Conservation (phyloP, 2,329 filamentous ascomycete genomes). For the Nannizziopsis barbatae region DNA sequence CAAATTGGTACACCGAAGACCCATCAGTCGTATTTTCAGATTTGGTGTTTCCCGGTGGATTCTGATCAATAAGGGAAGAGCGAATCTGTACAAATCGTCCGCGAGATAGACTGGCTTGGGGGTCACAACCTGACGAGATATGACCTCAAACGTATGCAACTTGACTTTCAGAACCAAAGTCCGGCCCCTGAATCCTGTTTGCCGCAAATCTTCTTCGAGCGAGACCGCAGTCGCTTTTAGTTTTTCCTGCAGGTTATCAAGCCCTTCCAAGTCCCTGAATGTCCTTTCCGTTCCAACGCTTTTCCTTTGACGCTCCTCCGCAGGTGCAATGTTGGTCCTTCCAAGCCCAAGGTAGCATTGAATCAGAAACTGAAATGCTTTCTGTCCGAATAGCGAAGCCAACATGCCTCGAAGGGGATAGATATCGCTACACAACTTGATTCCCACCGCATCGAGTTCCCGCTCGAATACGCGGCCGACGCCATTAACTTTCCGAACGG, state of each 20-base stretch:
- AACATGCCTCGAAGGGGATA: constrained; percentile 64
- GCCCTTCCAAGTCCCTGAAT: constrained; percentile 66
- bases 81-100: constrained; percentile 71
- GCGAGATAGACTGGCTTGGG: constrained; percentile 61
- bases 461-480: constrained; percentile 90
- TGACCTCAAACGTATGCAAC: constrained; percentile 83
- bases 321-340: constrained; percentile 70
- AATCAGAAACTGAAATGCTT: constrained; percentile 77
- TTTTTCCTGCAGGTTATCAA: constrained; percentile 59
- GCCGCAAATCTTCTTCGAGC: constrained; percentile 70
- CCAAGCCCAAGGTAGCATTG: constrained; percentile 77
- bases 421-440: constrained; percentile 82
- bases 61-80: constrained; percentile 72
- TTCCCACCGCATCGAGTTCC: constrained; percentile 74
- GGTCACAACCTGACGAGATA: constrained; percentile 67
- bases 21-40: constrained; percentile 75
- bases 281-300: constrained; percentile 90
- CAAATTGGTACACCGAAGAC: constrained; percentile 75
- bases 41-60: constrained; percentile 71
- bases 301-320: constrained; percentile 82
- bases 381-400: constrained; percentile 74
- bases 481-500: constrained; percentile 85
- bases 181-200: constrained; percentile 75
- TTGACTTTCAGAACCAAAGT: constrained; percentile 89
- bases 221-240: constrained; percentile 72